Conservation (phyloP, 345 rosid species). For the Theobroma cacao region DNA sequence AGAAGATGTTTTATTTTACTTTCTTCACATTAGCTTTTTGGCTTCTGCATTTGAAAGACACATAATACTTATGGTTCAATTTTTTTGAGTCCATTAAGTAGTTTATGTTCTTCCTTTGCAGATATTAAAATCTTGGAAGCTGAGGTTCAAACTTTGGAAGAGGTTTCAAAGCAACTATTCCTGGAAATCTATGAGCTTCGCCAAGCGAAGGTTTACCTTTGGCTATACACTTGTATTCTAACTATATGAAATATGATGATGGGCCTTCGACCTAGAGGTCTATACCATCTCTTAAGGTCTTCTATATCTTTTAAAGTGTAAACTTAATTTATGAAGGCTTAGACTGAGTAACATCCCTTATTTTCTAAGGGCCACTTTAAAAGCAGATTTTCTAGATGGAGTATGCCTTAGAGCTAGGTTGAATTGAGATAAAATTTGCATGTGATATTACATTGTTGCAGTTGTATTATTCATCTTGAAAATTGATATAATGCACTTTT, state of each 20-base stretch:
- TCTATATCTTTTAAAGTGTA: not conserved
- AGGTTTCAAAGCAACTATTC: slow-evolving; percentile 95
- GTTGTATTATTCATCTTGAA: not conserved
- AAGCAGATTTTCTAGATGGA: not conserved
- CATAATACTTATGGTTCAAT: not conserved
- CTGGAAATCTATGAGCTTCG: slow-evolving; percentile 97
- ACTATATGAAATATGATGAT: not conserved
- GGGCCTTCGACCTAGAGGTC: not conserved
- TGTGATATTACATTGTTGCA: not conserved
- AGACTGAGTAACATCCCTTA: not conserved
- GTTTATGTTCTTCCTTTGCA: slow-evolving; percentile 22
- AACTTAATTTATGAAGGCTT: not conserved
- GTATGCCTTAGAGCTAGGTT: not conserved
- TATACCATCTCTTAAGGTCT: not conserved
- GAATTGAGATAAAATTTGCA: not conserved
- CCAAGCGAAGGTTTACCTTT: slow-evolving; percentile 77
- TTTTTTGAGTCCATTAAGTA: not conserved
- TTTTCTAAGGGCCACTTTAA: not conserved
- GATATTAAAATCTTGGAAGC: slow-evolving; percentile 87
- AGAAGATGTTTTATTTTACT: not conserved
- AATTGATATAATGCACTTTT: not conserved
- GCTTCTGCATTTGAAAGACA: not conserved
- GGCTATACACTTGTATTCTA: not conserved
- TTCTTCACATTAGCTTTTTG: not conserved
- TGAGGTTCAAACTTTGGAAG: slow-evolving; percentile 91